These are phyloP conservation scores for Phialophora verrucosa DNA, from an alignment of 2,329 filamentous ascomycete genomes.

Conservation along the genomic window DNA sequence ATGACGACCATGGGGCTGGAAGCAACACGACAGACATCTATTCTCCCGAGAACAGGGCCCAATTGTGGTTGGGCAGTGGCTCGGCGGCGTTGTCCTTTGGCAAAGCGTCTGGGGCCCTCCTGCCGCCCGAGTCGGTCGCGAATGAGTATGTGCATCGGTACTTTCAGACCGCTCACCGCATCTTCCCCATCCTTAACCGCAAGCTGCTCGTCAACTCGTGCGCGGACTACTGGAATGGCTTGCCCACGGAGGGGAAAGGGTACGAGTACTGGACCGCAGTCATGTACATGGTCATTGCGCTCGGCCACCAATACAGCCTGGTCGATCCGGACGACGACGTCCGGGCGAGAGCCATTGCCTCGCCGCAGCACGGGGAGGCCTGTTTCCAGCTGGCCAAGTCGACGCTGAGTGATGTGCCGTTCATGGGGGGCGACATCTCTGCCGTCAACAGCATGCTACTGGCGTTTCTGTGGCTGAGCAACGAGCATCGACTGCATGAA, in stretches of 20 bases:
- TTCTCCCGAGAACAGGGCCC: slow-evolving; percentile 16
- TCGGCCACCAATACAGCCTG: slow-evolving; percentile 27
- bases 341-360: slow-evolving; percentile 8
- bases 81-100: slow-evolving; percentile 10
- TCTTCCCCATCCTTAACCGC: slow-evolving; percentile 24
- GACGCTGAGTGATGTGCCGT: slow-evolving; percentile 22
- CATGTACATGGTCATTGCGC: slow-evolving; percentile 30
- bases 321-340: slow-evolving; percentile 22
- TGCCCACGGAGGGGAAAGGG: slow-evolving; percentile 25
- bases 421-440: slow-evolving; percentile 27
- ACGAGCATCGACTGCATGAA: slow-evolving; percentile 28
- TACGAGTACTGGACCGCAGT: slow-evolving; percentile 25
- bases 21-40: slow-evolving; percentile 6
- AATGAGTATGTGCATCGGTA: slow-evolving; percentile 20
- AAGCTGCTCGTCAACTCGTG: slow-evolving; percentile 11
- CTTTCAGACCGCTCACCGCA: slow-evolving; percentile 25
- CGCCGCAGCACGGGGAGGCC: slow-evolving; percentile 18
- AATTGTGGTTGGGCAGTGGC: slow-evolving; percentile 12
- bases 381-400: slow-evolving; percentile 27
- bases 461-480: slow-evolving; percentile 26
- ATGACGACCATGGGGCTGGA: too few relatives aligned
- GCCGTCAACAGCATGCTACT: slow-evolving; percentile 25
- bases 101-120: slow-evolving; percentile 9
- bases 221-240: slow-evolving; percentile 19
- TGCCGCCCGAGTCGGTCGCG: slow-evolving; percentile 19